Percentiles rank a stretch among this genome's conserved stretches.
Evolutionary conservation across 306 rosid species (phyloP).

Genomic region (Quercus berberidifolia): DNA sequence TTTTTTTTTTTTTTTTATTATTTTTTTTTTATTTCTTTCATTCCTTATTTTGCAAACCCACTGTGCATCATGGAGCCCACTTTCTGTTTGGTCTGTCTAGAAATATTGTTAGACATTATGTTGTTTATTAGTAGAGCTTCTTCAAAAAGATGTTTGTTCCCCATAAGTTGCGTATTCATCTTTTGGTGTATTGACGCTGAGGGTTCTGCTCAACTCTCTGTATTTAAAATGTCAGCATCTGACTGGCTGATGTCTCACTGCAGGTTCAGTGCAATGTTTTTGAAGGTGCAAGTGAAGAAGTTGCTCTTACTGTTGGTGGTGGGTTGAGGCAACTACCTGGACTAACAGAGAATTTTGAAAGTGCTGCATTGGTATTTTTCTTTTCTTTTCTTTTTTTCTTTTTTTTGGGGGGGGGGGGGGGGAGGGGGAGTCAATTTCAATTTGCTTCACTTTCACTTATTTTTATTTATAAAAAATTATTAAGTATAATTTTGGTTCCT

Average conservation of each 20-base stretch:
- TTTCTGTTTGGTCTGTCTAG: background rate
- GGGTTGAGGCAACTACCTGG: slow-evolving; percentile 91
- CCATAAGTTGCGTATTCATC: background rate
- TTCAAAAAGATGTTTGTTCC: background rate
- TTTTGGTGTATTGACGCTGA: slow-evolving; percentile 6
- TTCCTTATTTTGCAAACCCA: no score
- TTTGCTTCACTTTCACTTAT: no score
- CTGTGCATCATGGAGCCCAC: background rate
- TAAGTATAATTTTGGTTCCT: no score
- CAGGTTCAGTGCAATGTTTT: slow-evolving; percentile 92
- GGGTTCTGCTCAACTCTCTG: slow-evolving; percentile 1
- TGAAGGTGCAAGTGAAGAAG: slow-evolving; percentile 78
- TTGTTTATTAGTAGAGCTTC: slow-evolving; percentile 1
- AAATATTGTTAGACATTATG: background rate
- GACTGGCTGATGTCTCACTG: slow-evolving; percentile 20
- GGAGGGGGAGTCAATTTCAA: no score
- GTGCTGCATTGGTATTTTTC: slow-evolving; percentile 77
- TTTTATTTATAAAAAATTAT: no score
- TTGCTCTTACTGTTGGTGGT: slow-evolving; percentile 81
- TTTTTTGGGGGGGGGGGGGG: background rate
- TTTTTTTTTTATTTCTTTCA: no score
- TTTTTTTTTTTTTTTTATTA: no score
- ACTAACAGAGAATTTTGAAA: slow-evolving; percentile 58
- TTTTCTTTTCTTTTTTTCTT: slow-evolving; percentile 4
- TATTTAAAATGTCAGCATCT: slow-evolving; percentile 12